Base-by-base conservation (phyloP, 2,329 filamentous ascomycete species). In the Emydomyces testavorans region DNA sequence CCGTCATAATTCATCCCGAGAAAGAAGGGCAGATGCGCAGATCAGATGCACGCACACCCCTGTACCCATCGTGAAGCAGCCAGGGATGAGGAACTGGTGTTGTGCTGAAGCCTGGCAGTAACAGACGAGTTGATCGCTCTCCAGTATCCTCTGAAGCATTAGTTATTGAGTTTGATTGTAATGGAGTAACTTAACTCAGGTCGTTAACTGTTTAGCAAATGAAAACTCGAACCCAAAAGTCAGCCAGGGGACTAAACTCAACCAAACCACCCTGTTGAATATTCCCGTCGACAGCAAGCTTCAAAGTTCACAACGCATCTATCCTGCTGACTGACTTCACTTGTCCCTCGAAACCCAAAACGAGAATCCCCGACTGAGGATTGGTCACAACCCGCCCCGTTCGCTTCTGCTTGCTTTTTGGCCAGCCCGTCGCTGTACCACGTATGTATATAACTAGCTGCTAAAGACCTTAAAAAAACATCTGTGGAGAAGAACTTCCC, bases 321-420 rank as follows among this genome's bases (percentile, higher is more conserved):
- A 42, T 31, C 39, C 23, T 21, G 40, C 28, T 32, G 40, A 11
- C 29, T 11, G n/a, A 32, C 26, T 28, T 42, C 39, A 23, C 36
- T 4, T 15, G 38, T 18, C 18, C 24, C 38, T 24, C 15, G 38
- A 20, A n/a, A 32, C 18, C 15, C 38, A 7, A 23, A 35, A 24
- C 16, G 18, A 43, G 23, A 15, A 31, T 18, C 18, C 10, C n/a
- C 35, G 18, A 34, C 35, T 38, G 5, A 23, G n/a, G 26, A 43
- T 32, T 32, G 11, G 39, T 42, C 26, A 5, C 39, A 42, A 42
- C 40, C 39, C 24, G 32, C 26, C 38, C 36, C 26, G 13, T 15
- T 43, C 40, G 40, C 40, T 43, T 43, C 40, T 43, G 24, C 39
- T 32, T 42, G 39, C 39, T 42, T 42, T 23, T 34, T 32, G 39